These are phyloP conservation scores for Orobanche coerulescens DNA, from an alignment of 257 asterid genomes.

Conservation along the genomic window DNA sequence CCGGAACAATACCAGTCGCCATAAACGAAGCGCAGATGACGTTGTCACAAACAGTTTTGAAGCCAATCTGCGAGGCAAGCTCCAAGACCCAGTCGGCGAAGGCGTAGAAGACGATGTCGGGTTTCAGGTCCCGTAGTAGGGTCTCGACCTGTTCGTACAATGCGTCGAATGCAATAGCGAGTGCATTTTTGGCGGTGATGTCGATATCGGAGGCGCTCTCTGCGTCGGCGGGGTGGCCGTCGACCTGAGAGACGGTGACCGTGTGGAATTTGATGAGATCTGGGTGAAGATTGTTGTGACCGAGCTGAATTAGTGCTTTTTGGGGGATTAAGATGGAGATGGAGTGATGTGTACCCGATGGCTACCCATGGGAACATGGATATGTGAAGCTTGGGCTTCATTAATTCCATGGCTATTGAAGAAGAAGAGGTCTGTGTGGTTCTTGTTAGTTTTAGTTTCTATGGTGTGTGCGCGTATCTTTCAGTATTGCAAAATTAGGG, in stretches of 20 bases:
- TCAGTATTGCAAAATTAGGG: too few relatives aligned
- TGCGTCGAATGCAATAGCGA: too few relatives aligned
- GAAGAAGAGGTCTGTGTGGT: too few relatives aligned
- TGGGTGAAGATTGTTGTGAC: slow-evolving; percentile 37
- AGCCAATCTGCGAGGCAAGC: too few relatives aligned
- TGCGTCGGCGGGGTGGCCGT: slow-evolving; percentile 67
- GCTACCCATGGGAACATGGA: slow-evolving; percentile 91
- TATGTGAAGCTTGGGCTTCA: slow-evolving; percentile 42
- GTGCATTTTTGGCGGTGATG: slow-evolving; percentile 33
- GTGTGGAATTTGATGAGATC: too few relatives aligned
- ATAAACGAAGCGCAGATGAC: slow-evolving; percentile 52
- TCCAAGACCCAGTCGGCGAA: slow-evolving; percentile 59
- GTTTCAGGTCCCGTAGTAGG: slow-evolving; percentile 30
- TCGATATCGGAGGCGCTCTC: slow-evolving; percentile 69
- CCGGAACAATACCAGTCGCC: slow-evolving; percentile 55
- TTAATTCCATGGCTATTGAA: too few relatives aligned
- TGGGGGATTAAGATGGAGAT: slow-evolving; percentile 50
- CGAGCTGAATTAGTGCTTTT: slow-evolving; percentile 35
- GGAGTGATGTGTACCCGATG: slow-evolving; percentile 56
- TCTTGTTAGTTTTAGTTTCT: too few relatives aligned
- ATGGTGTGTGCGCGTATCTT: too few relatives aligned
- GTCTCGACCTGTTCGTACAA: too few relatives aligned
- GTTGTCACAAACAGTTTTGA: slow-evolving; percentile 49
- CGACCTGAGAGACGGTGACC: too few relatives aligned
- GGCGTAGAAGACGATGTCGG: slow-evolving; percentile 56